Base-by-base conservation (phyloP, 2,329 filamentous ascomycete genomes). In the Aureobasidium uvarum region DNA sequence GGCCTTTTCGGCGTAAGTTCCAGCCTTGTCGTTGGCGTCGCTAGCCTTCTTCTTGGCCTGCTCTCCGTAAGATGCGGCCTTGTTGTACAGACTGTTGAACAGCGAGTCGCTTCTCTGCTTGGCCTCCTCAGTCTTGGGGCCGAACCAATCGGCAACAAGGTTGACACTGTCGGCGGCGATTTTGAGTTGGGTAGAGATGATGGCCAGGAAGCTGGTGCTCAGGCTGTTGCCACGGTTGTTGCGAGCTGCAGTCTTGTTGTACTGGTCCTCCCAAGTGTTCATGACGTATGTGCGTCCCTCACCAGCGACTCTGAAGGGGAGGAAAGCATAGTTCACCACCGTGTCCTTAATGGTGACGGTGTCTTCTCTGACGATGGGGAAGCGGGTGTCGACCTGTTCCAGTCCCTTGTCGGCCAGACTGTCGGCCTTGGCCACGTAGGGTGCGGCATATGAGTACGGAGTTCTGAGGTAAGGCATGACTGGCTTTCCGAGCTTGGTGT, bases 371-470 rank as follows among this genome's bases (percentile, higher is more conserved):
- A 83, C 80, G 45, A 87, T 83, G n/a, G 83, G 83, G 71, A 86
- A 87, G 5, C 83, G 69, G 81, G 81, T 62, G 70, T 82, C 81
- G 63, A 80, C 71, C 63, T 81, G 78, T 64, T 80, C 77, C 45
- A 81, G 72, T 45, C 76, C 77, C 13, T 75, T 75, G 66, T 74
- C 74, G 70, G 89, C 90, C 62, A 96, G 79, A 66, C 85, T 79
- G 76, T 98, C 95, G 73, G 88, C 93, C 77, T 88, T 91, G 76
- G 86, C 82, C 70, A 96, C 85, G 78, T 97, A 97, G 0, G 94
- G 93, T 62, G 88, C 87, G 69, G 96, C 85, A 76, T 91, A 95
- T 74, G 85, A 83, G 81, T 92, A 94, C 41, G 93, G 92, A 71
- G 85, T 90, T 72, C 86, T 78, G 72, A 97, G 81, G 79, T 91